A percentile compares a stretch with the other conserved stretches of the same genome.
Conservation (phyloP, 2,329 filamentous ascomycete species). For the Periconia digitata region DNA sequence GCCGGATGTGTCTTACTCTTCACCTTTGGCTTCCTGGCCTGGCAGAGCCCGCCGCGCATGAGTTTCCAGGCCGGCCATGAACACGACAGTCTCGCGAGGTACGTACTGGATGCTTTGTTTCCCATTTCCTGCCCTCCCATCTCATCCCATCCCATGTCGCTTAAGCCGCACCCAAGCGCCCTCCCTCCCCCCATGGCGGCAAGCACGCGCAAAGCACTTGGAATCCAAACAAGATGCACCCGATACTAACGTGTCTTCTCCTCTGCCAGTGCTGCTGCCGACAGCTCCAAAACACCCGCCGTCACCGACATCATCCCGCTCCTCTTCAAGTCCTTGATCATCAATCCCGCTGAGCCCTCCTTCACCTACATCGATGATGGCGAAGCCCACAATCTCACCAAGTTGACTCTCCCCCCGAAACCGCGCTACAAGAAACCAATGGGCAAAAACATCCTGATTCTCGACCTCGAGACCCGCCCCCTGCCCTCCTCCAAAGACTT, state of each 20-base stretch:
- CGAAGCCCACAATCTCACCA: constrained; percentile 24
- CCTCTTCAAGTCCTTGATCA: constrained; percentile 34
- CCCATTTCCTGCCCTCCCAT: no score
- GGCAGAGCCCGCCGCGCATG: constrained; percentile 31
- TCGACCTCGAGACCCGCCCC: constrained; percentile 41
- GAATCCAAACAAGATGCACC: constrained; percentile 10
- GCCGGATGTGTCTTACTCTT: constrained; percentile 35
- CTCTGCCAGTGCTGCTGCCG: constrained; percentile 27
- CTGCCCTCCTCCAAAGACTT: constrained; percentile 35
- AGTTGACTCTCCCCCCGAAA: constrained; percentile 28
- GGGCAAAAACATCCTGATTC: constrained; percentile 37
- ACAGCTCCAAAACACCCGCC: constrained; percentile 21
- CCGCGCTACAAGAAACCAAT: constrained; percentile 36
- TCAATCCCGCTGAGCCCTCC: constrained; percentile 27
- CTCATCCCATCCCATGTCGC: not conserved
- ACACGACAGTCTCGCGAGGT: constrained; percentile 32
- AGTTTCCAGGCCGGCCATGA: constrained; percentile 22
- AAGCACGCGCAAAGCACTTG: no score
- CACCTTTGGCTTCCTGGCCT: constrained; percentile 38
- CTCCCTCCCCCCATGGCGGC: no score
- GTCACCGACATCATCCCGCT: constrained; percentile 36
- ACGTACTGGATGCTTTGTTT: no score
- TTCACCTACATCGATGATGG: constrained; percentile 37
- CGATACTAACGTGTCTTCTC: constrained; percentile 13
- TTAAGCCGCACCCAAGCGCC: not conserved